Evolutionary conservation across 176 grass and related monocot species (phyloP), one percentile per base, ranked within the genome.

Genomic region (Eremochloa ophiuroides): DNA sequence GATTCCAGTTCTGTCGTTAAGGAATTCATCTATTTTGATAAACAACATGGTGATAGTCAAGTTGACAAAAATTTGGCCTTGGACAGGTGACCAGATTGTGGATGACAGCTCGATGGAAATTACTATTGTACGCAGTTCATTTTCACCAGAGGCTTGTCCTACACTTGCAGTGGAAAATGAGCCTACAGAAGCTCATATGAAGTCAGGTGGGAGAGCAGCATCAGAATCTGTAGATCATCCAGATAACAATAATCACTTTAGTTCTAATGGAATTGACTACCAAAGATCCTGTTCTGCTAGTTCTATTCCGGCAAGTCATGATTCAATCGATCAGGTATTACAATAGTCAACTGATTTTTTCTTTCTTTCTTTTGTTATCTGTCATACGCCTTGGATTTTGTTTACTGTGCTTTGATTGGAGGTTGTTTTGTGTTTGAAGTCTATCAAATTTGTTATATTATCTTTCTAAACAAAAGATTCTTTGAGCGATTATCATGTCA

Each of bases 1-100:
- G 87, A 91, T 87, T 89, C 82, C 58, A 48, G 51, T 46, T 97
- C 94, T 50, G 59, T 65, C 37, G 30, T 89, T 55, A 82, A 97
- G 60, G 80, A 91, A 58, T 91, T 94, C 50, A 83, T 60, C 60
- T 72, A 83, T 80, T 82, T 88, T 43, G 73, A 66, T 59, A 83
- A 82, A 53, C 84, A 76, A 66, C 70, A 6, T 82, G 42, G 38
- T 41, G 34, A 31, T 68, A 31, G 34, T 63, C 51, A 69, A 87
- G 46, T 28, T 46, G 48, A 50, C 55, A 11, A 58, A 74, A 78
- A n/a, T 28, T 53, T 13, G 35, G 48, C 22, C 29, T 59, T 11
- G 35, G 29, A 72, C 12, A n/a, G 74, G 56, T 78, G 43, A 66
- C 29, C 47, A 59, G 58, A 38, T 47, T 72, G 70, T 44, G 34